Evolutionary conservation across 805 yeast species (phyloP), one percentile per base, ranked within the genome.

Genomic region (Metschnikowia dekortorum): DNA sequence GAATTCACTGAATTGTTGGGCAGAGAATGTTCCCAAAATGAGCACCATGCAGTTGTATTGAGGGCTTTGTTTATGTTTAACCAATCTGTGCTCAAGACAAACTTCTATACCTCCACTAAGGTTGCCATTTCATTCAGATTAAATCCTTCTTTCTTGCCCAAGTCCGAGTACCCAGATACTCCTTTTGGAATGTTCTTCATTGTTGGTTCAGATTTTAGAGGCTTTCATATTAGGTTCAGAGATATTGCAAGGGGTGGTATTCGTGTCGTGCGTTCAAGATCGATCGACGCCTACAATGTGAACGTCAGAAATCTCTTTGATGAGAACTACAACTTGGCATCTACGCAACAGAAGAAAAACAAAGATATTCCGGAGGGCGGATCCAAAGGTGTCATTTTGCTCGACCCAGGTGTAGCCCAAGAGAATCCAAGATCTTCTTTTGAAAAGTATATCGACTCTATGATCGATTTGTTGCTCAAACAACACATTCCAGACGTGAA

Each of bases 351-450:
- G 74, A 81, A 92, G 58, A 92, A 92, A 73, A 94, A 92, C 74
- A 92, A 92, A 75, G 99, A 92, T 74, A 94, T 92, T 52, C 98
- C 99, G 44, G 99, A 92, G 76, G 98, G 99, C 66, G 99, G 99
- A 35, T 89, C 97, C 38, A 92, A 92, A 69, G 99, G 99, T 73
- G 99, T 94, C 44, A 87, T 94, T 50, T 78, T 92, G 61, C 77
- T 92, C 58, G 91, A 86, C 62, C 84, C 87, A 39, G 87, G 87
- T 51, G 74, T 73, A 39, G 85, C 89, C 22, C 96, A 87, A 68
- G 87, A 81, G 38, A 81, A 84, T 62, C 89, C 96, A 46, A 82
- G 83, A 56, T 84, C 87, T 50, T 88, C 96, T 32, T 92, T 94
- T 69, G 87, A 85, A 66, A 95, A 94, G 74, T 92, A 92, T 68